Conservation (phyloP, 495 filamentous ascomycete genomes). For the Aspergillus nanangensis region DNA sequence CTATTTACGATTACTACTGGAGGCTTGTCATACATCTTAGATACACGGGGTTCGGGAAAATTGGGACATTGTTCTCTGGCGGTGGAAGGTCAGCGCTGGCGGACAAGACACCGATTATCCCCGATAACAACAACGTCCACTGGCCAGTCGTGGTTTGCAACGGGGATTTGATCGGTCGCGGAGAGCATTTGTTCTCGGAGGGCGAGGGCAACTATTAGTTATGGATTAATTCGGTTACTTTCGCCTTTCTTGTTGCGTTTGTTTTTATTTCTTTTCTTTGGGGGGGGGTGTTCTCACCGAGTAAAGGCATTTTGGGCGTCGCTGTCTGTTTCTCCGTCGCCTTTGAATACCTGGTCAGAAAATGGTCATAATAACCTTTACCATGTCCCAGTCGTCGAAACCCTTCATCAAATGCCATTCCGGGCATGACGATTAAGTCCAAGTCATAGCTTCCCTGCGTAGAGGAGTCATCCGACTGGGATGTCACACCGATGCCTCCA, state of each 20-base stretch:
- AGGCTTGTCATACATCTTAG: constrained; percentile 11
- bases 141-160: constrained; percentile 59
- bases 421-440: constrained; percentile 88
- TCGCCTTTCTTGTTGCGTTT: constrained; percentile 6
- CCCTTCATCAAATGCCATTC: constrained; percentile 80
- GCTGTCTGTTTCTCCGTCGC: constrained; percentile 32
- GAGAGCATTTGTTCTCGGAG: constrained; percentile 81
- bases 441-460: constrained; percentile 48
- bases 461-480: constrained; percentile 8
- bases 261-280: constrained; percentile 7
- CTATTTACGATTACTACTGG: constrained; percentile 16
- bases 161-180: constrained; percentile 57
- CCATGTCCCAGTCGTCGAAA: constrained; percentile 86
- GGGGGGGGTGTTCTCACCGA: constrained; percentile 43
- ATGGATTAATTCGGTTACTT: no score
- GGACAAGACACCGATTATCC: constrained; percentile 39
- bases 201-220: constrained; percentile 83
- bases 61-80: constrained; percentile 14
- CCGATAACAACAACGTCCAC: constrained; percentile 65
- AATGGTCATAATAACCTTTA: constrained; percentile 95
- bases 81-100: constrained; percentile 20
- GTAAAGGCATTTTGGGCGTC: constrained; percentile 57
- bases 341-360: constrained; percentile 66
- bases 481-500: constrained; percentile 38
- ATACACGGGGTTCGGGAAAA: constrained; percentile 16